These are phyloP conservation scores for Eucalyptus dawsonii DNA, from an alignment of 345 rosid genomes.

Conservation along the genomic window DNA sequence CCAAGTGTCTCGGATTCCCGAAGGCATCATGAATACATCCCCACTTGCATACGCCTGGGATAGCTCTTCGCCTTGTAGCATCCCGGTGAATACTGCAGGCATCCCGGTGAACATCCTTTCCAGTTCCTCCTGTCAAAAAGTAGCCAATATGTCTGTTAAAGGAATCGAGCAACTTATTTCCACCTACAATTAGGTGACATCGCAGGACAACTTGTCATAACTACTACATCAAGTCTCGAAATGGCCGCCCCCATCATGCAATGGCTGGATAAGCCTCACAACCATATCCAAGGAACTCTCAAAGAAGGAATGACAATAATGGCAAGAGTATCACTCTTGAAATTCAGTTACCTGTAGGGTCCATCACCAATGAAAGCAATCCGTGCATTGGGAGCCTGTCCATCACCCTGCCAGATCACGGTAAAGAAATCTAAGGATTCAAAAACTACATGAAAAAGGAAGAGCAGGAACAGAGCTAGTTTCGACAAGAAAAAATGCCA, in stretches of 20 bases:
- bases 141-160: neutral
- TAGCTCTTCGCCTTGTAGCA: slow-evolving; percentile 83
- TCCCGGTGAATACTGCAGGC: slow-evolving; percentile 93
- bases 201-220: neutral
- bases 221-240: neutral
- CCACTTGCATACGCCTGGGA: slow-evolving; percentile 98
- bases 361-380: slow-evolving; percentile 96
- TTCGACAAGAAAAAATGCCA: too few species aligned
- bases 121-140: slow-evolving; percentile 54
- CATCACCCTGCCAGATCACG: too few species aligned
- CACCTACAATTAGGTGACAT: neutral
- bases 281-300: neutral
- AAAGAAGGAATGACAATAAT: neutral
- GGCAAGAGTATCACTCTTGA: neutral
- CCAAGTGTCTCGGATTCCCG: too few species aligned
- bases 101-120: slow-evolving; percentile 71
- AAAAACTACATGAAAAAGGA: too few species aligned
- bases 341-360: slow-evolving; percentile 58
- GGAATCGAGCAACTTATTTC: neutral
- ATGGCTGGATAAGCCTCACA: neutral
- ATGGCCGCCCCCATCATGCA: neutral
- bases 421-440: too few species aligned
- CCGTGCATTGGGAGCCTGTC: too few species aligned
- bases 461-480: too few species aligned
- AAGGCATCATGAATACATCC: slow-evolving; percentile 67